These are phyloP conservation scores for Diaporthe destruens DNA, from an alignment of 2,329 filamentous ascomycete species.

Conservation along the genomic window DNA sequence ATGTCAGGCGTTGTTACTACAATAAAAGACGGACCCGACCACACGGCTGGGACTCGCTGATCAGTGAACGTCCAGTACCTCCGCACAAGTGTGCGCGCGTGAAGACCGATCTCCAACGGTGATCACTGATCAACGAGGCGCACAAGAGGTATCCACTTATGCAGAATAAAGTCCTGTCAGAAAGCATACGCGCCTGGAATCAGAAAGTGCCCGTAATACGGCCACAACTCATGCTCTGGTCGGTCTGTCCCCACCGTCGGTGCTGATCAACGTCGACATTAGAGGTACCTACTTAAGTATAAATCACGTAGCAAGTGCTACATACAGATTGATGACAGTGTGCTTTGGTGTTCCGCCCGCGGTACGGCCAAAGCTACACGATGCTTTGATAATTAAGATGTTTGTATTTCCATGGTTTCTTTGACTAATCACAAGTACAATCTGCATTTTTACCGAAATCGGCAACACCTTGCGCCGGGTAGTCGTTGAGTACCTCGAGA, in stretches of 20 bases:
- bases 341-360: neutral
- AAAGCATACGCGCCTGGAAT: neutral
- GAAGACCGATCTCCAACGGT: neutral
- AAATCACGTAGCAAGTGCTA: too few species aligned
- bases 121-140: neutral
- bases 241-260: neutral
- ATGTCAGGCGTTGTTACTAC: neutral
- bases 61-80: neutral
- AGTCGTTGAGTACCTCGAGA: neutral
- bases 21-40: neutral
- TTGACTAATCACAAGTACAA: neutral
- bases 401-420: neutral
- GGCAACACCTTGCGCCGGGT: neutral
- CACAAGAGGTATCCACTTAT: neutral
- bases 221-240: neutral
- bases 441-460: neutral
- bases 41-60: neutral
- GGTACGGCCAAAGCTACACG: neutral
- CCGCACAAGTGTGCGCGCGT: neutral
- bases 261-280: neutral
- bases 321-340: too few species aligned
- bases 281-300: too few species aligned
- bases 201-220: neutral
- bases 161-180: neutral
- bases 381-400: neutral